These are phyloP conservation scores for Trichoderma gamsii DNA, from an alignment of 495 filamentous ascomycete genomes.

Conservation along the genomic window DNA sequence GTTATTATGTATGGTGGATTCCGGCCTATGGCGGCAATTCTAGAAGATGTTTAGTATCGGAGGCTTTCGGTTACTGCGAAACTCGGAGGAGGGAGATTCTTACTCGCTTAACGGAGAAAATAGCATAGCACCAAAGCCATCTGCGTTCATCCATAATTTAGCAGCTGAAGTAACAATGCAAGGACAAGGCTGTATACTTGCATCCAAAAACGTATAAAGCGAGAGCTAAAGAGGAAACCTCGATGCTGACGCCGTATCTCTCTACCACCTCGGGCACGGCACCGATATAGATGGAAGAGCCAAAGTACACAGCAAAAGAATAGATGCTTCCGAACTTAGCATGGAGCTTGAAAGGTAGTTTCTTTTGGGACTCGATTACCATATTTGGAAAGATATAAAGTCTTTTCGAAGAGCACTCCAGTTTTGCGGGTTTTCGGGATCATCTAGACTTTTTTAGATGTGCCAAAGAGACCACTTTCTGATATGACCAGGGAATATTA, in stretches of 20 bases:
- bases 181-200: not conserved
- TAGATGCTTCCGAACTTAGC: not conserved
- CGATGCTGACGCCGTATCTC: not conserved
- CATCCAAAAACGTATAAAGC: not conserved
- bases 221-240: not conserved
- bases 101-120: not conserved
- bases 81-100: not conserved
- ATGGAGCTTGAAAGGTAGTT: not conserved
- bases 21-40: not conserved
- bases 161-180: not conserved
- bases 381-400: not conserved
- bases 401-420: not conserved
- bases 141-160: not conserved
- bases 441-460: not conserved
- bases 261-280: not conserved
- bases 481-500: not conserved
- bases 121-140: not conserved
- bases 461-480: not conserved
- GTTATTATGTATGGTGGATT: not conserved
- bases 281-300: not conserved
- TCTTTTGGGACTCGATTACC: not conserved
- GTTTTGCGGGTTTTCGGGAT: not conserved
- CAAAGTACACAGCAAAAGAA: not conserved
- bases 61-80: not conserved
- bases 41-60: not conserved